Percentiles rank a stretch among this genome's conserved stretches.
These are phyloP conservation scores for Fusarium compactum DNA, from an alignment of 2,329 filamentous ascomycete species.

Conservation along the genomic window DNA sequence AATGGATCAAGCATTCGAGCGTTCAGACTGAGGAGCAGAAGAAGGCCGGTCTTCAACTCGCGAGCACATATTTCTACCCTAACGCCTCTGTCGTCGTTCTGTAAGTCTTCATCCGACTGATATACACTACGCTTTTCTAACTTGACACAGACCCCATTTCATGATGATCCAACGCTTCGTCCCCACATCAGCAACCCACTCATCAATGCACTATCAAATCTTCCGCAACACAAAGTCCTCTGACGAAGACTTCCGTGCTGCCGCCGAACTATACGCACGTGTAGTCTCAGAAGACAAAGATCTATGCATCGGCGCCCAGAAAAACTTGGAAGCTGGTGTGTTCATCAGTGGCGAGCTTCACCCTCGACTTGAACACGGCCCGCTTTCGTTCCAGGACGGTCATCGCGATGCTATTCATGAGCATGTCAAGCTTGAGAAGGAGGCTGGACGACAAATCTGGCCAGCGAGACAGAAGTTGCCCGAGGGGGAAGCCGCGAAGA, in stretches of 20 bases:
- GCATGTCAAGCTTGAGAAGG: slow-evolving; percentile 26
- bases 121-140: not conserved
- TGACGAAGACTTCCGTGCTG: slow-evolving; percentile 6
- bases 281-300: slow-evolving; percentile 36
- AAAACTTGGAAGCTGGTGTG: slow-evolving; percentile 23
- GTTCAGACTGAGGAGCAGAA: slow-evolving; percentile 30
- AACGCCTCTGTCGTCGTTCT: slow-evolving; percentile 33
- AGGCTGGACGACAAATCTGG: slow-evolving; percentile 21
- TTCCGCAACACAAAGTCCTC: slow-evolving; percentile 32
- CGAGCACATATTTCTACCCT: slow-evolving; percentile 36
- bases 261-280: slow-evolving; percentile 19
- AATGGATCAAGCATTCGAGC: slow-evolving; percentile 34
- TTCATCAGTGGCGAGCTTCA: slow-evolving; percentile 34
- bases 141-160: slow-evolving; percentile 12
- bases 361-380: slow-evolving; percentile 32
- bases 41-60: slow-evolving; percentile 25
- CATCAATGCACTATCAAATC: slow-evolving; percentile 32
- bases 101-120: not conserved
- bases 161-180: slow-evolving; percentile 38
- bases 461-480: slow-evolving; percentile 26
- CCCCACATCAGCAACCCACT: slow-evolving; percentile 12
- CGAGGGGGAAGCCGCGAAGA: not conserved
- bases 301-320: slow-evolving; percentile 19
- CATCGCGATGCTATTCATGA: slow-evolving; percentile 32
- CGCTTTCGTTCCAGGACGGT: slow-evolving; percentile 29